phyloP scores from a whole-genome alignment of 2,329 filamentous ascomycete species.

The Colletotrichum euphorbiae region DNA sequence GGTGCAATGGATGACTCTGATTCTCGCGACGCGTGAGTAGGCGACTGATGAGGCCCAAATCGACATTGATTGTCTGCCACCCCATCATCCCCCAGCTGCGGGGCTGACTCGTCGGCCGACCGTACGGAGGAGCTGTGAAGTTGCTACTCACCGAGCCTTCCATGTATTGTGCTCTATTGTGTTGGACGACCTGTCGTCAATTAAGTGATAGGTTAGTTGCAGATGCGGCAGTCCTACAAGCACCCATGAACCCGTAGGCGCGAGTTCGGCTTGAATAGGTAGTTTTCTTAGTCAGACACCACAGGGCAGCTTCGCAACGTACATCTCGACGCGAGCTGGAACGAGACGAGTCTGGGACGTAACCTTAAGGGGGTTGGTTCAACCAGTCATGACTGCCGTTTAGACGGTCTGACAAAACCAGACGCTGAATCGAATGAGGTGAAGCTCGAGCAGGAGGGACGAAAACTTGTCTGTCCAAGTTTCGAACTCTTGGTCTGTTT shows the following conservation, averaged over 20 bases:
- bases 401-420: slow-evolving; percentile 20
- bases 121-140: not conserved
- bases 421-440: slow-evolving; percentile 4
- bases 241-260: not conserved
- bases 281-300: slow-evolving; percentile 21
- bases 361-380: slow-evolving; percentile 31
- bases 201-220: not conserved
- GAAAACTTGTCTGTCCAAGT: not conserved
- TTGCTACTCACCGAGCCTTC: not conserved
- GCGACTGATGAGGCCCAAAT: not conserved
- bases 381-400: slow-evolving; percentile 20
- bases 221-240: not conserved
- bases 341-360: slow-evolving; percentile 39
- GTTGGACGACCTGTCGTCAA: not conserved
- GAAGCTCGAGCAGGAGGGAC: slow-evolving; percentile 1
- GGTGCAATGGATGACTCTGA: not conserved
- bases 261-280: not conserved
- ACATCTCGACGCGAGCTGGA: slow-evolving; percentile 34
- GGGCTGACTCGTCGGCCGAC: slow-evolving; percentile 19
- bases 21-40: not conserved
- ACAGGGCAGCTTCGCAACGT: slow-evolving; percentile 22
- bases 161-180: not conserved
- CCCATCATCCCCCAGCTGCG: slow-evolving; percentile 4
- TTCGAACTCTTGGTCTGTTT: slow-evolving; percentile 3
- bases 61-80: not conserved